Evolutionary conservation across 2,329 filamentous ascomycete genomes (phyloP), one percentile per base, ranked within the genome.

Genomic region (Cryphonectria parasitica): DNA sequence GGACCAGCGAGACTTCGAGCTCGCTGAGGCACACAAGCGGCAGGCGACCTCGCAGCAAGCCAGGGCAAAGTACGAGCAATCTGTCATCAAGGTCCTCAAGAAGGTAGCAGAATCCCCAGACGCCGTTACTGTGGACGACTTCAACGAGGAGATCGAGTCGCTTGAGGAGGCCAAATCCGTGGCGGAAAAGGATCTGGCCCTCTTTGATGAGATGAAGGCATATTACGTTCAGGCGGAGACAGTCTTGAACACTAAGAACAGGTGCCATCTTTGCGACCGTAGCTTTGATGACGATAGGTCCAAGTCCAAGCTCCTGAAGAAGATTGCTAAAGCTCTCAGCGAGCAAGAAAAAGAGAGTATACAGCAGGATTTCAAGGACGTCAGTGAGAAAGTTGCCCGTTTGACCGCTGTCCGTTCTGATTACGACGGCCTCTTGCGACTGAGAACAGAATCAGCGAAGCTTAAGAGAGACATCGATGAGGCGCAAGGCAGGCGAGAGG

Each of bases 221-320:
- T 97, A 93, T 78, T 94, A 92, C 78, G 83, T 83, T 61, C 88
- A 89, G 66, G 94, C 91, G 76, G 83, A 93, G 66, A 85, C 88
- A 49, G 86, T 85, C 31, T 87, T 92, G 15, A 86, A 91, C 68
- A 84, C 89, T 45, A 88, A 92, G 68, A 92, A 93, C 75, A 87
- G 87, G 61, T 98, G 95, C 78, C 87, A 89, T 45, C 88, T 96
- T 31, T 98, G 95, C 77, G 86, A 88, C 60, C 88, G 94, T 67
- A 80, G 85, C 4, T 94, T 97, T 78, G 82, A 84, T 80, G 86
- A 81, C 43, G 88, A 87, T 76, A 58, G 65, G 49, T 64, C 64
- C 61, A 90, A 87, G 73, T 89, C 86, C n/a, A 88, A 84, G 67
- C 85, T 97, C 72, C 82, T 90, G 65, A 85, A 88, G 56, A 91